Conservation (phyloP, 257 asterid genomes). For the Catharanthus roseus region DNA sequence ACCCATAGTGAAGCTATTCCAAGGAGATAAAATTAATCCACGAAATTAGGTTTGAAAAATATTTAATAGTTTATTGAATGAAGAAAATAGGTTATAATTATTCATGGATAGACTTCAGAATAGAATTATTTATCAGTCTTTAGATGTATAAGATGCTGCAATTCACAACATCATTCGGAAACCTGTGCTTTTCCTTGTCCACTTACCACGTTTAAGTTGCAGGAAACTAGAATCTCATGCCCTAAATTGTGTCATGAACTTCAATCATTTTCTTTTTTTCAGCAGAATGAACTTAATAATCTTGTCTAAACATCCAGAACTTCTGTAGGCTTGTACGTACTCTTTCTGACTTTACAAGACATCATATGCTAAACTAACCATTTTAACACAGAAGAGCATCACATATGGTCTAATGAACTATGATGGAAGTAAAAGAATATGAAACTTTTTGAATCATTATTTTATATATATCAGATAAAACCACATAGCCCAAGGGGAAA, state of each 20-base stretch:
- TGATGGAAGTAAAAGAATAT: background rate
- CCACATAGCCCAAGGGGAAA: background rate
- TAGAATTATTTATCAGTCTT: background rate
- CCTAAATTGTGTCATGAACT: background rate
- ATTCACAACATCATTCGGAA: background rate
- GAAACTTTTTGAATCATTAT: slow-evolving; percentile 2
- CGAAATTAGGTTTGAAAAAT: no score
- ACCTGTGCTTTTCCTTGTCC: background rate
- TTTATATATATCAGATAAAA: background rate
- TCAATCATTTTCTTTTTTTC: no score
- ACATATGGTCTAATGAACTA: background rate
- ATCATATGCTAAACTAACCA: background rate
- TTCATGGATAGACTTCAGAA: no score
- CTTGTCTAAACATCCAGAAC: background rate
- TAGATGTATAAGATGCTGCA: background rate
- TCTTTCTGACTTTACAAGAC: background rate
- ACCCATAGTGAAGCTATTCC: background rate
- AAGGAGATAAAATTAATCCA: background rate
- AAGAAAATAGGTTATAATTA: no score
- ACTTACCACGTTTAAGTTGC: background rate
- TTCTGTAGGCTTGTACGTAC: background rate
- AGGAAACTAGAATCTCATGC: background rate
- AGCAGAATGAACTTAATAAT: no score
- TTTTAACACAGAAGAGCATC: background rate
- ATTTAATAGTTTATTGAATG: no score